Evolutionary conservation across 2,329 filamentous ascomycete genomes (phyloP).

Genomic region (Aspergillus sp.): DNA sequence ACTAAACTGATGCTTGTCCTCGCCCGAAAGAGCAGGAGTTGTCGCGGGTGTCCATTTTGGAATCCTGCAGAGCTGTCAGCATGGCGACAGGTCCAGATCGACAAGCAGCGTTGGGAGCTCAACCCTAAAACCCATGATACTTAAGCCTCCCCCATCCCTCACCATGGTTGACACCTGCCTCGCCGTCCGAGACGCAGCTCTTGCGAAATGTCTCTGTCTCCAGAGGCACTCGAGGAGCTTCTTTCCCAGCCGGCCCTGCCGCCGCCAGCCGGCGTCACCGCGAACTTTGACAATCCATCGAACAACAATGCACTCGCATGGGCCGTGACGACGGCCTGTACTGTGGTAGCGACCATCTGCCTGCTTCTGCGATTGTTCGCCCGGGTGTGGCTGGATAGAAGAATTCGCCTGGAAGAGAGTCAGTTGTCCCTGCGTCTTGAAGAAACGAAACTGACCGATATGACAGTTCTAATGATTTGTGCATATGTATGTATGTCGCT

Average conservation of each 20-base stretch:
- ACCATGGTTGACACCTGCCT: too few relatives aligned
- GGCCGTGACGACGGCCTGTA: slow-evolving; percentile 21
- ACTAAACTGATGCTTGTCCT: too few relatives aligned
- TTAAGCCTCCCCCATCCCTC: too few relatives aligned
- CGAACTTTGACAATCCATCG: slow-evolving; percentile 23
- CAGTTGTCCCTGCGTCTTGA: not conserved
- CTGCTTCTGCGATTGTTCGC: slow-evolving; percentile 17
- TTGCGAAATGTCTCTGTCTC: too few relatives aligned
- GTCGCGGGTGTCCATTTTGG: too few relatives aligned
- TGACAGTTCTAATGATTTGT: slow-evolving; percentile 7
- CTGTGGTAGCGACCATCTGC: slow-evolving; percentile 19
- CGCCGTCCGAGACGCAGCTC: too few relatives aligned
- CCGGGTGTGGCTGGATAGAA: slow-evolving; percentile 18
- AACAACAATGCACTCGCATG: slow-evolving; percentile 22
- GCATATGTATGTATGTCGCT: slow-evolving; percentile 10
- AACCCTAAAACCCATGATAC: too few relatives aligned
- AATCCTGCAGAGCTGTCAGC: too few relatives aligned
- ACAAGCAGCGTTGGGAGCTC: too few relatives aligned
- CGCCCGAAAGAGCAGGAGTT: too few relatives aligned
- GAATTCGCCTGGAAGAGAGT: slow-evolving; percentile 23
- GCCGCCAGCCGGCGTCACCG: slow-evolving; percentile 19
- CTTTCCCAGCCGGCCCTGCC: slow-evolving; percentile 17
- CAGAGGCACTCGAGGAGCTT: too few relatives aligned
- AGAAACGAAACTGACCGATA: not conserved
- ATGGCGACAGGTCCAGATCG: too few relatives aligned